These are phyloP conservation scores for Leptographium flavum DNA, from an alignment of 2,329 filamentous ascomycete species.

Conservation along the genomic window DNA sequence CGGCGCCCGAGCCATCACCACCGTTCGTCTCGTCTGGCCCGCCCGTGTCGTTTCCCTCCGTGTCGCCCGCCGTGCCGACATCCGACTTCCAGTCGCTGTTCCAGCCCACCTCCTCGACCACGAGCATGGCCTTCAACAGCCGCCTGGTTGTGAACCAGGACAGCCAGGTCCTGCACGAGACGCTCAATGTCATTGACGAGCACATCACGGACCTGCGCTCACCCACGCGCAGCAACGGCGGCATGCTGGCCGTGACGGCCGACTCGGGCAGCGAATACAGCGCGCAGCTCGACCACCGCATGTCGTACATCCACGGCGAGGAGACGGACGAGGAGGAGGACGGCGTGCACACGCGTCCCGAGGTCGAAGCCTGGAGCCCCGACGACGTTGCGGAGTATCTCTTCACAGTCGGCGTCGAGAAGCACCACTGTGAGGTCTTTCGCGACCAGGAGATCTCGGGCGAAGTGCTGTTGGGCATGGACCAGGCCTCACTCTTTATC, in stretches of 20 bases:
- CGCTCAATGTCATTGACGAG: conserved; percentile 89
- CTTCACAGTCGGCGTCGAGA: conserved; percentile 72
- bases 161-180: conserved; percentile 82
- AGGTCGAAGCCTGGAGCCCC: conserved; percentile 70
- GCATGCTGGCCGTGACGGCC: conserved; percentile 38
- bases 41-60: neutral
- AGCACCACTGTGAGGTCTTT: conserved; percentile 85
- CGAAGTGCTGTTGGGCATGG: conserved; percentile 86
- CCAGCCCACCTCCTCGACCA: conserved; percentile 7
- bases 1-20: neutral
- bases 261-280: conserved; percentile 89
- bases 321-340: conserved; percentile 92
- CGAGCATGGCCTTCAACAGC: conserved; percentile 20
- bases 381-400: conserved; percentile 80
- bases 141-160: conserved; percentile 31
- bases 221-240: conserved; percentile 32
- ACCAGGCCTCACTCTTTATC: conserved; percentile 87
- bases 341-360: conserved; percentile 46
- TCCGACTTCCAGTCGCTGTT: conserved; percentile 13
- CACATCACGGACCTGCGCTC: conserved; percentile 78
- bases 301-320: conserved; percentile 86
- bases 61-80: conserved; percentile 9
- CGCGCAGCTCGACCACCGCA: conserved; percentile 56
- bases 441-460: conserved; percentile 91
- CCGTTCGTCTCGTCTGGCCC: neutral